Evolutionary conservation across 306 rosid genomes (phyloP), one percentile per base, ranked within the genome.

Genomic region (Potentilla sterilis): DNA sequence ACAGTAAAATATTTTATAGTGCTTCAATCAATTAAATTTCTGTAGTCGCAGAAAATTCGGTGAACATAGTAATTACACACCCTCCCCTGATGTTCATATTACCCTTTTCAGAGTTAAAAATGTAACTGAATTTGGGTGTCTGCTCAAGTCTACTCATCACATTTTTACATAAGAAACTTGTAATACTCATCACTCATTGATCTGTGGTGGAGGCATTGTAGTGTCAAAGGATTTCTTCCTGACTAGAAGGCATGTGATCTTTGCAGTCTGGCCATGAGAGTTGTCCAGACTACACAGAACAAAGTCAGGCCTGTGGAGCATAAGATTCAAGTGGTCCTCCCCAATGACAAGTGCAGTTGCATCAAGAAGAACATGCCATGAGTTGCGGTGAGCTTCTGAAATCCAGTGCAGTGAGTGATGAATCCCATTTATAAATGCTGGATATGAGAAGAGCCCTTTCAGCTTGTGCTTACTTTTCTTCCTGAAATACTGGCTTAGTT

Each of bases 321-420:
- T 86, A 21, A 91, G 97, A 68, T 89, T 90, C 22, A 88, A 76
- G 78, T 65, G 74, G 54, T 91, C 96, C 75, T 78, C 82, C 35
- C 97, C 97, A 21, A 93, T 86, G 28, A 86, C 92, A 44, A 84
- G 82, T 7, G 84, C 88, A 47, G 96, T 81, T 4, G 98, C 97
- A 82, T 93, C 98, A 42, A 93, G 97, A 58, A 93, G 89, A 75
- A 89, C 98, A 70, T 93, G 97, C 98, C 98, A 91, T 7, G 82
- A 80, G 84, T 89, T 93, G 79, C 97, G 67, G 35, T 93, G 98
- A 79, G 97, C 98, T 87, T 91, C 97, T 0, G 97, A 91, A 68
- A 93, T 87, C 98, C 97, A 93, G 88, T 93, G 96, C 83, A 93
- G 84, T 15, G 86, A 86, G 73, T 79, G 78, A 49, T 77, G 86